These are phyloP conservation scores for Pelargonium nanum DNA, from an alignment of 345 rosid genomes.

Conservation along the genomic window DNA sequence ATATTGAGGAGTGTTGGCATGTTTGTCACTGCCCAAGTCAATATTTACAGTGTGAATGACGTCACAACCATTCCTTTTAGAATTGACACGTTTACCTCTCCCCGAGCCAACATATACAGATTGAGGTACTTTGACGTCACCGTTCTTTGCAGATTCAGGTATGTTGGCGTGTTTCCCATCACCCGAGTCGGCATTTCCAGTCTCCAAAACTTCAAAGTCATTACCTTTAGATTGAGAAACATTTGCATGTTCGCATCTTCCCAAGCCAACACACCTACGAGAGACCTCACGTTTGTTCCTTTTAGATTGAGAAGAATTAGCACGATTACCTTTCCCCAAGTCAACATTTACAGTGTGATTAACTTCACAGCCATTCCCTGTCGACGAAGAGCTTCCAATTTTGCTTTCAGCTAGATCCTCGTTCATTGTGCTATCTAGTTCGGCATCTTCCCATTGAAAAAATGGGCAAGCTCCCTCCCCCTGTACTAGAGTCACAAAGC, in stretches of 20 bases:
- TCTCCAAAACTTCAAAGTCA: not conserved
- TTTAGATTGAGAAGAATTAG: not conserved
- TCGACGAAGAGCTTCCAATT: conserved; percentile 2
- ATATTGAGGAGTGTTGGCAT: not conserved
- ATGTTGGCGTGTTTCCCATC: not conserved
- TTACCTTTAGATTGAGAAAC: not conserved
- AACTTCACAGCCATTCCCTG: not conserved
- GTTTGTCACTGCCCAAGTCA: not conserved
- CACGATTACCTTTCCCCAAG: not conserved
- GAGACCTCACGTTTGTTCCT: not conserved
- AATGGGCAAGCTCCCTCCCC: conserved; percentile 38
- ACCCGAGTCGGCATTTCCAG: not conserved
- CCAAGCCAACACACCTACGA: not conserved
- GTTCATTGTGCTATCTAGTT: not conserved
- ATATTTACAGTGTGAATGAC: not conserved
- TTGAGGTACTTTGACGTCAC: not conserved
- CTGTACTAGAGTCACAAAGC: conserved; percentile 18
- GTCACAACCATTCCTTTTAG: not conserved
- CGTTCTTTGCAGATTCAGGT: not conserved
- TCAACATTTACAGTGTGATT: not conserved
- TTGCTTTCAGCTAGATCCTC: not conserved
- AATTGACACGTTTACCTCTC: not conserved
- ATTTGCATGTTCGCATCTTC: not conserved
- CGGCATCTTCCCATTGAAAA: conserved; percentile 20
- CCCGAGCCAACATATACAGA: not conserved